phyloP scores from a whole-genome alignment of 2,329 filamentous ascomycete genomes.

The Fusarium denticulatum region DNA sequence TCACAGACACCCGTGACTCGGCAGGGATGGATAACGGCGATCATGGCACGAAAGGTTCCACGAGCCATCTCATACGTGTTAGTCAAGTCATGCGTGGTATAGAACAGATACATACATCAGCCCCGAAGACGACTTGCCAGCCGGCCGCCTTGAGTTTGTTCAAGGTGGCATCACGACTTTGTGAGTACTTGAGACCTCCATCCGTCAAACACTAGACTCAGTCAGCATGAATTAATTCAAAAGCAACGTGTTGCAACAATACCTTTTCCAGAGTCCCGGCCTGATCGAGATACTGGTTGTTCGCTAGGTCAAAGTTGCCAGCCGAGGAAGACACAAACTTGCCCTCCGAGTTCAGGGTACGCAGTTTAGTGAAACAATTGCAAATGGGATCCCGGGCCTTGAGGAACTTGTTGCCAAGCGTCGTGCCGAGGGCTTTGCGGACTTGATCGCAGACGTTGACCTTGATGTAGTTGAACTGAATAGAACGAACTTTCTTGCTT shows the following conservation, averaged over 20 bases:
- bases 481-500: background rate
- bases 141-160: background rate
- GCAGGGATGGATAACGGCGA: background rate
- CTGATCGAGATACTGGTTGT: background rate
- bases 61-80: background rate
- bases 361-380: background rate
- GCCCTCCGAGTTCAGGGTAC: background rate
- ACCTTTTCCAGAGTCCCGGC: background rate
- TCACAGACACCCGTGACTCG: background rate
- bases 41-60: background rate
- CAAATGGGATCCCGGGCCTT: background rate
- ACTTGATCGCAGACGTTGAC: background rate
- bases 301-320: background rate
- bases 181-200: background rate
- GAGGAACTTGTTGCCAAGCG: background rate
- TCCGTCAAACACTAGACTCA: background rate
- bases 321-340: background rate
- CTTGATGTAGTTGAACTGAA: background rate
- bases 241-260: background rate
- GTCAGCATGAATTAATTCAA: background rate
- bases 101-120: background rate
- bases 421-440: background rate
- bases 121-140: background rate
- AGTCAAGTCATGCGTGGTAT: background rate
- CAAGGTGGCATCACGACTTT: background rate